Percentiles rank a stretch among this genome's conserved stretches.
phyloP scores from a whole-genome alignment of 306 rosid genomes.

The Vigna reflexopilosa region DNA sequence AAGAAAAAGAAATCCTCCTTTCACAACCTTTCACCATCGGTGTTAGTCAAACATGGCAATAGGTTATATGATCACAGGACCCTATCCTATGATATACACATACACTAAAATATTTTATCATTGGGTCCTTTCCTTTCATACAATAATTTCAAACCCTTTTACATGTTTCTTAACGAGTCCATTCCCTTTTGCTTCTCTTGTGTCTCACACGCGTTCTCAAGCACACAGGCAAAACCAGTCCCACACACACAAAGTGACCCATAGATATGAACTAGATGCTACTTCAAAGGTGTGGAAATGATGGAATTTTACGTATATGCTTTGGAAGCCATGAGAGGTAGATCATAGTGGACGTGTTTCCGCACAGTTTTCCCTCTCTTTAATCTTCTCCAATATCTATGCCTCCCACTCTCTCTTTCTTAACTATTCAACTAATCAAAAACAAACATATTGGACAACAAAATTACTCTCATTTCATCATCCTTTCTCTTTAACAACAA shows the following conservation, averaged over 20 bases:
- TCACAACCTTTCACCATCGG: conserved; percentile 52
- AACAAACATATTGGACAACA: conserved; percentile 23
- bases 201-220: conserved; percentile 51
- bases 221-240: conserved; percentile 51
- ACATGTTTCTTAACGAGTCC: conserved; percentile 53
- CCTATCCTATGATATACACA: conserved; percentile 47
- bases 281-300: conserved; percentile 45
- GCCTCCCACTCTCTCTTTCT: conserved; percentile 45
- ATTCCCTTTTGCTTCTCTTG: conserved; percentile 47
- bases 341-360: conserved; percentile 40
- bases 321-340: conserved; percentile 37
- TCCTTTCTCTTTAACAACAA: background rate
- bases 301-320: conserved; percentile 47
- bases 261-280: conserved; percentile 44
- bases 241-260: conserved; percentile 50
- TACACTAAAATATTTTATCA: conserved; percentile 48
- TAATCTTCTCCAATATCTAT: conserved; percentile 42
- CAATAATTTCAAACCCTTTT: conserved; percentile 59
- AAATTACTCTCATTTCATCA: background rate
- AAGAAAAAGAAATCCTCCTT: background rate
- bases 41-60: conserved; percentile 57
- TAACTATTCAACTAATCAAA: conserved; percentile 16
- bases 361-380: conserved; percentile 40
- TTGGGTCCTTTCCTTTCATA: conserved; percentile 50
- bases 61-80: conserved; percentile 40